Percentiles rank a stretch among this genome's conserved stretches.
phyloP scores from a whole-genome alignment of 2,329 filamentous ascomycete species.

The Fonsecaea monophora region DNA sequence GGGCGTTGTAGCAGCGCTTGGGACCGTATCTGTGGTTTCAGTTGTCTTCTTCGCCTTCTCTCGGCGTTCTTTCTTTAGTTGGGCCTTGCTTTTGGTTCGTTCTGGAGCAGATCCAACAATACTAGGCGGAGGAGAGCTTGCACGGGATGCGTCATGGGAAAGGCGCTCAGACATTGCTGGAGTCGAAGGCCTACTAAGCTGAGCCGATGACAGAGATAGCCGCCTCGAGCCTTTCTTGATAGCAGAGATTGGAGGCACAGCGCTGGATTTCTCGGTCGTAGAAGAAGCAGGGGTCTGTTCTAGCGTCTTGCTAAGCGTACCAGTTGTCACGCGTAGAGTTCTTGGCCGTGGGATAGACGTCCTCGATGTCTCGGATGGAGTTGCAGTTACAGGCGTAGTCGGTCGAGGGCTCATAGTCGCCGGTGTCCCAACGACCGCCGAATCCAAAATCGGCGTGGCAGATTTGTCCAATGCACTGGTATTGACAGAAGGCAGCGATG shows the following conservation, averaged over 20 bases:
- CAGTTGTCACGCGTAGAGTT: conserved; percentile 38
- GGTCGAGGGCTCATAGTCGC: conserved; percentile 29
- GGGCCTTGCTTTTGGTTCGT: conserved; percentile 66
- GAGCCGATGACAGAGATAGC: conserved; percentile 55
- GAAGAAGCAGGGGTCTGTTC: conserved; percentile 36
- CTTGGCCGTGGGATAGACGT: conserved; percentile 30
- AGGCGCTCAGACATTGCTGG: conserved; percentile 64
- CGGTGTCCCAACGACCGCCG: conserved; percentile 29
- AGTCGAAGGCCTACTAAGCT: conserved; percentile 67
- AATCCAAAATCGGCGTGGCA: conserved; percentile 29
- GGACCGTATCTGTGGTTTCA: conserved; percentile 50
- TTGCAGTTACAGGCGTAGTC: conserved; percentile 28
- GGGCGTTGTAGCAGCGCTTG: conserved; percentile 36
- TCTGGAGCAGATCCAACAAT: conserved; percentile 67
- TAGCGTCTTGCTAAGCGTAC: conserved; percentile 27
- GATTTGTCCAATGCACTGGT: conserved; percentile 15
- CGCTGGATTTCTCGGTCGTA: conserved; percentile 35
- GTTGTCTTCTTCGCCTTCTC: conserved; percentile 56
- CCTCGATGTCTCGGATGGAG: conserved; percentile 29
- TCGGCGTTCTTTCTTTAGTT: conserved; percentile 65
- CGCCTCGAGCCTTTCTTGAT: conserved; percentile 33
- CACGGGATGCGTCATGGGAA: conserved; percentile 60
- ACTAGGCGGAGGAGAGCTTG: conserved; percentile 63
- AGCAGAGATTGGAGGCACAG: conserved; percentile 26
- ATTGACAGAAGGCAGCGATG: not conserved